Conservation (phyloP, 2,329 filamentous ascomycete species). For the Arthrobotrys entomopaga region DNA sequence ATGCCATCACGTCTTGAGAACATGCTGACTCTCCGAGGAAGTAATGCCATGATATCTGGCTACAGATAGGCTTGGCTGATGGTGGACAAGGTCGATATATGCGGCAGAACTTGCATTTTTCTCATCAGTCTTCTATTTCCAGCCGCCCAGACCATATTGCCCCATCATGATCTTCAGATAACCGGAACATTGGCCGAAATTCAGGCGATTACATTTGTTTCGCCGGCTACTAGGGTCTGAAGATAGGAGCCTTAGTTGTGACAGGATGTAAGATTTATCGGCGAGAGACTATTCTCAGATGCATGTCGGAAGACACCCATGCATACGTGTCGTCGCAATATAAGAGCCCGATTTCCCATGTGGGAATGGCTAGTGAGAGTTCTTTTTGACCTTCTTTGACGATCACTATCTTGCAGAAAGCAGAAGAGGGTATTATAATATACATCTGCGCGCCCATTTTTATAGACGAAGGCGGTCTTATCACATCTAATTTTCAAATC, state of each 20-base stretch:
- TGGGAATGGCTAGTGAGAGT: conserved; percentile 7
- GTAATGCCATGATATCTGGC: conserved; percentile 8
- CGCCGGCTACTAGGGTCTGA: conserved; percentile 3
- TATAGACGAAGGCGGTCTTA: neutral
- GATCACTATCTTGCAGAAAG: conserved; percentile 35
- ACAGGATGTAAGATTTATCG: conserved; percentile 5
- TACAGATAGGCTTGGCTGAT: conserved; percentile 16
- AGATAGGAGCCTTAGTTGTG: conserved; percentile 6
- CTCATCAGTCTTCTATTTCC: conserved; percentile 31
- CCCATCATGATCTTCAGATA: conserved; percentile 31
- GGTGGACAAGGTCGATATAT: conserved; percentile 10
- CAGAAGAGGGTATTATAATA: conserved; percentile 22
- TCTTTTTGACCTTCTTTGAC: conserved; percentile 28
- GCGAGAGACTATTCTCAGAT: conserved; percentile 14
- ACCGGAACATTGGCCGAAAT: conserved; percentile 29
- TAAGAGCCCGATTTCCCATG: conserved; percentile 34
- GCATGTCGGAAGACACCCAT: neutral
- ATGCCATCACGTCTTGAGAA: neutral
- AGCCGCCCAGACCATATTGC: conserved; percentile 19
- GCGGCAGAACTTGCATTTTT: conserved; percentile 43
- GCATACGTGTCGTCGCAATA: conserved; percentile 17
- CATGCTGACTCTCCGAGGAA: conserved; percentile 2
- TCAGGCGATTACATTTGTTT: conserved; percentile 16
- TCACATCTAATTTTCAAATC: no score
- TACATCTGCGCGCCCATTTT: neutral